Base-by-base conservation (phyloP, 1,139 yeast genomes). In the Schwanniomyces etchellsii region DNA sequence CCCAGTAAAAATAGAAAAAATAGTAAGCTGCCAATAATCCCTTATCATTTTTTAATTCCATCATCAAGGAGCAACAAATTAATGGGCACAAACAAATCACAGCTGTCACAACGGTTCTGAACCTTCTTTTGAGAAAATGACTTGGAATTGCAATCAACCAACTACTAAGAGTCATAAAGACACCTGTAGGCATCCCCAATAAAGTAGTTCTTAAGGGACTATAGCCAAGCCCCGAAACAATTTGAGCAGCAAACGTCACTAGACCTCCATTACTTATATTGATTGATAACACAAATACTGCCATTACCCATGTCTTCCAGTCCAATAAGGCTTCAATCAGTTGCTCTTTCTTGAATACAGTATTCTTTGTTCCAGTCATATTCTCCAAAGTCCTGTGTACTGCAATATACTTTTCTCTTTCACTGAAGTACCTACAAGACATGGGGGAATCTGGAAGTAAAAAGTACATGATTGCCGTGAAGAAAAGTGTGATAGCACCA, bases 361-460 rank as follows among this genome's bases (percentile, higher is more conserved):
- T 37, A 15, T 51, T 52, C 31, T 48, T 46, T 20, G 52, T 36
- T 28, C 60, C 60, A 37, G 47, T 55, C 31, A 47, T 47, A 30
- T 55, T 55, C 20, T 36, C 40, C 1, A 57, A 42, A n/a, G 54
- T 42, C 25, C 39, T 44, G 32, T 45, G 42, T 26, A 54, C 39
- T 20, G 52, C 47, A 12, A 52, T 40, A 1, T 45, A 32, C 32
- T 48, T 56, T 39, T 71, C 74, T 16, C 60, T 56, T 12, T 55
- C 64, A 29, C 45, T 48, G 27, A 68, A 45, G 38, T 64, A 66
- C 27, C 48, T 49, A 14, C 73, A 65, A 13, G 54, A 41, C 3
- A 57, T 54, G 10, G 75, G 74, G 15, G 60, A 59, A 38, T 71
- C 69, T 6, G 77, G 75, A 31, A 39, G 48, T 14, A 53, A 20